phyloP scores from a whole-genome alignment of 495 filamentous ascomycete genomes.

The Oidiodendron maius region DNA sequence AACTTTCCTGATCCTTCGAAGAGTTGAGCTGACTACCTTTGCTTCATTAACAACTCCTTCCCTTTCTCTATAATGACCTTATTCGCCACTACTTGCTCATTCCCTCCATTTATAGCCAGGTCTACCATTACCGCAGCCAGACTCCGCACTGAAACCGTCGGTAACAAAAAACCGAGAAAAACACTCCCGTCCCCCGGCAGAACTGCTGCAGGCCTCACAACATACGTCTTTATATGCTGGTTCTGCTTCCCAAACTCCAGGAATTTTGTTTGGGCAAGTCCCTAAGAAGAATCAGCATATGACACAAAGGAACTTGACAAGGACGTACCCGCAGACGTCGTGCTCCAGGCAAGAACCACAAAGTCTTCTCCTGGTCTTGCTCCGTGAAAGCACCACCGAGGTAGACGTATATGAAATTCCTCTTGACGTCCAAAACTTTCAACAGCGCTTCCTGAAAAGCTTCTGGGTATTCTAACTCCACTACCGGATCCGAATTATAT shows the following conservation, averaged over 20 bases:
- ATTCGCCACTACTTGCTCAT: conserved; percentile 28
- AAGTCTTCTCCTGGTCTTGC: conserved; percentile 39
- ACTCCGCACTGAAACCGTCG: conserved; percentile 29
- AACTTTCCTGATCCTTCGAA: too few relatives aligned
- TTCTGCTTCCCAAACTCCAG: conserved; percentile 4
- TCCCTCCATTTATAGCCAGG: conserved; percentile 28
- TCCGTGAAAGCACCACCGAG: conserved; percentile 41
- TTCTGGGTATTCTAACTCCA: conserved; percentile 38
- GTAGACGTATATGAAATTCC: conserved; percentile 46
- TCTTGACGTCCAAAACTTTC: too few relatives aligned
- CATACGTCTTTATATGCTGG: background rate
- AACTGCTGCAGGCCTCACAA: background rate
- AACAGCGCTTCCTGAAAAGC: too few relatives aligned
- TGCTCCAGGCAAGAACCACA: too few relatives aligned
- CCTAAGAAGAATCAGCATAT: too few relatives aligned
- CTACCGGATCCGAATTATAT: conserved; percentile 5
- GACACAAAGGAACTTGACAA: too few relatives aligned
- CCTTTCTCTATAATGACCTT: conserved; percentile 20
- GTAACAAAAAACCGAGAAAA: conserved; percentile 9
- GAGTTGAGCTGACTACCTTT: too few relatives aligned
- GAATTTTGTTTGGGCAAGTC: too few relatives aligned
- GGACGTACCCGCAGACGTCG: too few relatives aligned
- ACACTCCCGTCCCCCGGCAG: background rate
- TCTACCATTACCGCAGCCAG: conserved; percentile 35
- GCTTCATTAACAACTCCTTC: conserved; percentile 1